A percentile compares a stretch with the other conserved stretches of the same genome.
These are phyloP conservation scores for Kluyveromyces siamensis DNA, from an alignment of 805 yeast species.

Conservation along the genomic window DNA sequence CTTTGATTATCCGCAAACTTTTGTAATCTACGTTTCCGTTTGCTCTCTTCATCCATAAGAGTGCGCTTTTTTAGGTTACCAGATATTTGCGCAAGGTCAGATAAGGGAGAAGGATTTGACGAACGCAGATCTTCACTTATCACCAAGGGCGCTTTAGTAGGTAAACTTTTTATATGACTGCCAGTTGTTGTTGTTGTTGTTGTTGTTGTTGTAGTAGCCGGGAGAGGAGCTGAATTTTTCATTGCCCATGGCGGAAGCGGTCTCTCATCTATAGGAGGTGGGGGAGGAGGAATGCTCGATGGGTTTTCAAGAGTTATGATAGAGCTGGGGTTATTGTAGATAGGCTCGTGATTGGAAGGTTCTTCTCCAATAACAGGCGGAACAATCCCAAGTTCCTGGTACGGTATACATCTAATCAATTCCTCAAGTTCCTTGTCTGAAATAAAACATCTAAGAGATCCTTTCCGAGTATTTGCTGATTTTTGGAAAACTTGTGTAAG, in stretches of 20 bases:
- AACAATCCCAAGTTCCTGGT: neutral
- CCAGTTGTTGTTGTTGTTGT: neutral
- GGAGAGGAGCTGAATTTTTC: neutral
- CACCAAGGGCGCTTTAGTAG: neutral
- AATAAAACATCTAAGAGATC: neutral
- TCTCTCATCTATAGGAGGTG: constrained; percentile 9
- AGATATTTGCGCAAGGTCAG: neutral
- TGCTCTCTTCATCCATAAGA: constrained; percentile 15
- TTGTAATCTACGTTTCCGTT: constrained; percentile 29
- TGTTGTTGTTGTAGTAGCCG: neutral
- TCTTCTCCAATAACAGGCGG: neutral
- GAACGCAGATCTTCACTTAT: neutral
- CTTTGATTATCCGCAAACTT: constrained; percentile 26
- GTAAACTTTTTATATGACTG: neutral
- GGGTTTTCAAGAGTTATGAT: neutral
- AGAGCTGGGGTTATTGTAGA: neutral
- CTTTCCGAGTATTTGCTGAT: neutral
- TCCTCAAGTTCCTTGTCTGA: neutral
- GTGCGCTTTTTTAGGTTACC: neutral
- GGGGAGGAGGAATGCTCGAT: constrained; percentile 7
- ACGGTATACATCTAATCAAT: neutral
- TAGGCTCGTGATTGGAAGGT: neutral
- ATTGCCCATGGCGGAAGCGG: constrained; percentile 7
- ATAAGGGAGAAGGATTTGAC: neutral
- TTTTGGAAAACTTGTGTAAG: neutral